Evolutionary conservation across 768 basidiomycete genomes (phyloP), one percentile per base, ranked within the genome.

Genomic region (Mycena indigotica): DNA sequence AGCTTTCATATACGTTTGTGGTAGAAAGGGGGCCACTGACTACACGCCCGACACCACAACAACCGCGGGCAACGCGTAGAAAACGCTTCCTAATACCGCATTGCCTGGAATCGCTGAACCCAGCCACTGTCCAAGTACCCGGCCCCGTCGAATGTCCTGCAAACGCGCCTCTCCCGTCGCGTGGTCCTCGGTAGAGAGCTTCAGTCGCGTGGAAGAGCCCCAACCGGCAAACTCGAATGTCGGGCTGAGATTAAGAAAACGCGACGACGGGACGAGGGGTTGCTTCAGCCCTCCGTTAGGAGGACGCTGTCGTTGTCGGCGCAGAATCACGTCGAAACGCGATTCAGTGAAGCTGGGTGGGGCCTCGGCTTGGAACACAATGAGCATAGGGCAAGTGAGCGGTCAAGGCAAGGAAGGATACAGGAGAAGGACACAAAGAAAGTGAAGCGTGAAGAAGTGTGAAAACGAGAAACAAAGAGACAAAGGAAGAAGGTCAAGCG

Each of bases 211-310:
- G 17, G 84, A 66, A 4, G 81, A 78, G 2, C 87, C 87, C 86
- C 87, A 88, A 3, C 87, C 88, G 1, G 88, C 82, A 62, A 90
- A 91, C 63, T 88, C 86, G 58, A 88, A 87, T 35, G 84, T 78
- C 64, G 84, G 82, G 15, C 80, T 70, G 32, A 89, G 78, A 60
- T 87, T 80, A 24, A 84, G 68, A 65, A 87, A 87, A 32, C 85
- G 81, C 5, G 87, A 87, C 4, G 84, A 85, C 4, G 78, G 64
- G 32, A 74, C 63, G 5, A 67, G 68, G 5, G 67, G 48, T 19
- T 66, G 50, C 60, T 81, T 81, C 19, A 75, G 69, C 1, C 77
- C 73, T 40, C 80, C 79, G 28, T 75, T 73, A 16, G 65, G 68
- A 2, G 82, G 77, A 6, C 81, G 79, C 35, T 72, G 67, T 15